Evolutionary conservation across 1,139 yeast species (phyloP).

Genomic region (Blastobotrys persicus): DNA sequence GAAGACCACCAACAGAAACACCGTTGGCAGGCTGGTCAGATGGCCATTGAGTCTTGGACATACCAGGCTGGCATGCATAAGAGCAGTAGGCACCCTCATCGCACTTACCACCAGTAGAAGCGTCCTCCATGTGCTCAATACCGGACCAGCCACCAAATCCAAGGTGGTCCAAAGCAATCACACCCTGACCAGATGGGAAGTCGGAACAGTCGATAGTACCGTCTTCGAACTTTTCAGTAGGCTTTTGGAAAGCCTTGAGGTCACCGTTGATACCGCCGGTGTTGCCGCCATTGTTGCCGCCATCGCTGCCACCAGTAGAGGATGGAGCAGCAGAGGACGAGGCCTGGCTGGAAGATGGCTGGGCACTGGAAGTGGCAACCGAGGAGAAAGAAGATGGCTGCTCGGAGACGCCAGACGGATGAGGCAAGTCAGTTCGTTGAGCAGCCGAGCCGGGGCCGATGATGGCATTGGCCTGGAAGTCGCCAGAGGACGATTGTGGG

Average conservation of each 20-base stretch:
- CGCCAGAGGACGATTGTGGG: slow-evolving; percentile 31
- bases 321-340: slow-evolving; percentile 37
- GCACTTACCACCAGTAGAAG: slow-evolving; percentile 66
- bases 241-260: slow-evolving; percentile 51
- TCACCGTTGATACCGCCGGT: slow-evolving; percentile 53
- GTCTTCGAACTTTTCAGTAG: slow-evolving; percentile 65
- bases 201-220: slow-evolving; percentile 71
- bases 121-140: slow-evolving; percentile 50
- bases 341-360: slow-evolving; percentile 24
- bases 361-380: slow-evolving; percentile 23
- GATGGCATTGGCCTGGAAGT: slow-evolving; percentile 27
- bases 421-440: slow-evolving; percentile 26
- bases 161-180: slow-evolving; percentile 75
- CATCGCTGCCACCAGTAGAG: slow-evolving; percentile 34
- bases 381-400: slow-evolving; percentile 28
- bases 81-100: slow-evolving; percentile 91
- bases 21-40: slow-evolving; percentile 78
- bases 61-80: slow-evolving; percentile 93
- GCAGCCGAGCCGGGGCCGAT: slow-evolving; percentile 32
- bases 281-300: slow-evolving; percentile 23
- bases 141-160: slow-evolving; percentile 93
- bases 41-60: slow-evolving; percentile 98
- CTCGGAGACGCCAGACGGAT: slow-evolving; percentile 22
- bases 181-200: slow-evolving; percentile 93
- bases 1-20: slow-evolving; percentile 86